Percentiles rank a stretch among this genome's conserved stretches.
These are phyloP conservation scores for Pleurotus sapidus DNA, from an alignment of 768 basidiomycete species.

Conservation along the genomic window DNA sequence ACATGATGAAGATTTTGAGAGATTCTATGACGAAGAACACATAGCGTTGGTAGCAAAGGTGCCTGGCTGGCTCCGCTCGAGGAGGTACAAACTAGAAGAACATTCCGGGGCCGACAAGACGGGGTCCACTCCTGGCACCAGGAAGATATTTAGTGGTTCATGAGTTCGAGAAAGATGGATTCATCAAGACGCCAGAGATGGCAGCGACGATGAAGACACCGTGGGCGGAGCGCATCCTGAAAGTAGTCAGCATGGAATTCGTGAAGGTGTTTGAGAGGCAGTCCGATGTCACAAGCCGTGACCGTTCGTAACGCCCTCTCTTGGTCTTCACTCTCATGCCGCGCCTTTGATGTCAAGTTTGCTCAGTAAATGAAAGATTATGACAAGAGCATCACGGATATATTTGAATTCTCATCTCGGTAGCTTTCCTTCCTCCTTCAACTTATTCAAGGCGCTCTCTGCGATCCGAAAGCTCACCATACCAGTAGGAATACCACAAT, in stretches of 20 bases:
- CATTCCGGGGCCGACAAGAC: background rate
- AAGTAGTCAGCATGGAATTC: background rate
- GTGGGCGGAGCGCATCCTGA: background rate
- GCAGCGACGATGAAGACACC: background rate
- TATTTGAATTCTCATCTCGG: conserved; percentile 4
- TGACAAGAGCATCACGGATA: too few species aligned
- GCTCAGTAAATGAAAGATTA: too few species aligned
- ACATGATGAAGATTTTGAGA: conserved; percentile 23
- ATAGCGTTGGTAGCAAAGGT: conserved; percentile 20
- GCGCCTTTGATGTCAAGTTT: too few species aligned
- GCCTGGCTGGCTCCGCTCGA: conserved; percentile 26
- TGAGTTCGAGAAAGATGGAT: background rate
- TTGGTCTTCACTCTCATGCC: too few species aligned
- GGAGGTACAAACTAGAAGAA: conserved; percentile 22
- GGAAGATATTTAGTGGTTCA: background rate
- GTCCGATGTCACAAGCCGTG: too few species aligned
- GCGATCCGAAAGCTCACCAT: conserved; percentile 39
- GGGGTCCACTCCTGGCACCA: background rate
- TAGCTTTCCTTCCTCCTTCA: conserved; percentile 34
- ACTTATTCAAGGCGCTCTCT: conserved; percentile 32
- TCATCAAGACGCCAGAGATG: background rate
- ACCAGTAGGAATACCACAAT: conserved; percentile 40
- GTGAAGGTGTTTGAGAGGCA: conserved; percentile 1
- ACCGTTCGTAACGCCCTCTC: too few species aligned
- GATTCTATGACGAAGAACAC: conserved; percentile 30